Evolutionary conservation across 2,329 filamentous ascomycete genomes (phyloP).

Genomic region (Xylariomycetidae sp.): DNA sequence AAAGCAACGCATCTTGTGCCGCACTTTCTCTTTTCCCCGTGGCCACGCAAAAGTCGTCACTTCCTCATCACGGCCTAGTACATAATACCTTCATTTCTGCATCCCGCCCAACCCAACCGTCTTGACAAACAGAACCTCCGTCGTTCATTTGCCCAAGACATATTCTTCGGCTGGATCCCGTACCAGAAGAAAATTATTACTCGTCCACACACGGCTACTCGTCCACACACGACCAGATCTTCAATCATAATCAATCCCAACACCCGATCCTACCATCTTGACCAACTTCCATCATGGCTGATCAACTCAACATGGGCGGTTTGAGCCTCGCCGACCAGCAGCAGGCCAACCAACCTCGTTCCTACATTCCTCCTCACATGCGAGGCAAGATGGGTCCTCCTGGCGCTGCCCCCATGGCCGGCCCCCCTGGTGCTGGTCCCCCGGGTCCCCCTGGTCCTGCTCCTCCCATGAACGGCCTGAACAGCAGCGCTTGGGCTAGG

Average conservation of each 20-base stretch:
- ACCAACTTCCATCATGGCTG: slow-evolving; percentile 74
- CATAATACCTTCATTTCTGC: no score
- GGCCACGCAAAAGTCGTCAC: no score
- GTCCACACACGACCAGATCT: no score
- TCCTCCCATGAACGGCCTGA: slow-evolving; percentile 44
- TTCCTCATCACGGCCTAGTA: no score
- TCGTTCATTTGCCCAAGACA: slow-evolving; percentile 23
- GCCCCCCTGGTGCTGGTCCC: slow-evolving; percentile 22
- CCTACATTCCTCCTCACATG: slow-evolving; percentile 85
- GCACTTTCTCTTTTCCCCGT: no score
- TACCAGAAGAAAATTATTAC: slow-evolving; percentile 18
- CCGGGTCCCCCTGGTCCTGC: slow-evolving; percentile 10
- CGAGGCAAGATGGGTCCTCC: slow-evolving; percentile 49
- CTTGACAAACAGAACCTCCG: slow-evolving; percentile 19
- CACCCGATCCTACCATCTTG: no score
- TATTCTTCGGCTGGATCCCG: slow-evolving; percentile 23
- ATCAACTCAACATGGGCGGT: slow-evolving; percentile 78
- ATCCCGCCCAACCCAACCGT: no score
- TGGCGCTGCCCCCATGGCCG: slow-evolving; percentile 22
- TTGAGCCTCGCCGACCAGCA: slow-evolving; percentile 56
- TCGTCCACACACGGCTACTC: no score
- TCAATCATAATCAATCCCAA: no score
- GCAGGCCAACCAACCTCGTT: slow-evolving; percentile 47
- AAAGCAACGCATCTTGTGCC: no score
- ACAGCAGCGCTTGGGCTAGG: slow-evolving; percentile 62